phyloP scores from a whole-genome alignment of 176 grass and related monocot species.

The Olyra latifolia region DNA sequence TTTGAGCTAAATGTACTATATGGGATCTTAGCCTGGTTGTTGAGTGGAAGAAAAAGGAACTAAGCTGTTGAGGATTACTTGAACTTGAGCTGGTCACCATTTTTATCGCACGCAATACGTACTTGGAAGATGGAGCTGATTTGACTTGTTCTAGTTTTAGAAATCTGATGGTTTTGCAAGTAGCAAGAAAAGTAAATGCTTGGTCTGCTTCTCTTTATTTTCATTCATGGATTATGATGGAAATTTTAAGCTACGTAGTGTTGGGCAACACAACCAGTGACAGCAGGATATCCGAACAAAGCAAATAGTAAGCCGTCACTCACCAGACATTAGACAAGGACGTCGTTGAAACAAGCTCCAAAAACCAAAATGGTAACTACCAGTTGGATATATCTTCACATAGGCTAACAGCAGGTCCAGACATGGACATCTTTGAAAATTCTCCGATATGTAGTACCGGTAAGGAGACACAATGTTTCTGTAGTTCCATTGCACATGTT shows the following conservation, averaged over 20 bases:
- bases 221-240: not conserved
- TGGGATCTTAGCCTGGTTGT: not conserved
- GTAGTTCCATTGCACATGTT: slow-evolving; percentile 3
- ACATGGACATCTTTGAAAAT: not conserved
- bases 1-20: not conserved
- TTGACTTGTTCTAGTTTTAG: not conserved
- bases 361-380: not conserved
- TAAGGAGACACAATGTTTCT: not conserved
- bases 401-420: not conserved
- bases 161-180: not conserved
- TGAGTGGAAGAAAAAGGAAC: slow-evolving; percentile 19
- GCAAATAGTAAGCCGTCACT: not conserved
- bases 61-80: not conserved
- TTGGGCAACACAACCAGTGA: not conserved
- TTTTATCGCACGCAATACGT: not conserved
- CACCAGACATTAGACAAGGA: not conserved
- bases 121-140: not conserved
- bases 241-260: not conserved
- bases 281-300: not conserved
- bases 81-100: not conserved
- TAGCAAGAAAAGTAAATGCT: not conserved
- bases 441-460: not conserved
- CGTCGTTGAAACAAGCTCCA: not conserved
- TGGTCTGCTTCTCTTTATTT: not conserved
- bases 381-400: not conserved